A percentile compares a stretch with the other conserved stretches of the same genome.
These are phyloP conservation scores for Limonomyces culmigenus DNA, from an alignment of 1,284 basidiomycete genomes.

Conservation along the genomic window DNA sequence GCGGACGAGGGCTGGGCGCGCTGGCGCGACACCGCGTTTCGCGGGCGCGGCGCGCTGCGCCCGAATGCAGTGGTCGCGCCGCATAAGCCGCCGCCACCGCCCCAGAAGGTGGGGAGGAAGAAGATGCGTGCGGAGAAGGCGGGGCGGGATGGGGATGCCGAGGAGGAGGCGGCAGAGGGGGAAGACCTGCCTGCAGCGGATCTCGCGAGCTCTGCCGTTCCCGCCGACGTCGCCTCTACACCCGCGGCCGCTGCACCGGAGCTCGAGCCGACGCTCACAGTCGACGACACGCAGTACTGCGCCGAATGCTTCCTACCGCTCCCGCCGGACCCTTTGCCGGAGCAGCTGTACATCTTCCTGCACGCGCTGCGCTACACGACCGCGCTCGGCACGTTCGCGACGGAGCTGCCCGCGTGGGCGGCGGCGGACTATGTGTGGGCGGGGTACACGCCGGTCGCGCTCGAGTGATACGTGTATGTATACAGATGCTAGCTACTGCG, in stretches of 20 bases:
- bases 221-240: not conserved
- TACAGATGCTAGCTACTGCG: not conserved
- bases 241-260: conserved; percentile 10
- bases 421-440: conserved; percentile 47
- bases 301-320: conserved; percentile 79
- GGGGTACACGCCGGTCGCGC: no score
- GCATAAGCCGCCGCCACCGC: no score
- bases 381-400: conserved; percentile 57
- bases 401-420: conserved; percentile 62
- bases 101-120: conserved; percentile 33
- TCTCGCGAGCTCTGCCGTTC: conserved; percentile 11
- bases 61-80: conserved; percentile 31
- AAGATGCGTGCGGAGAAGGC: not conserved
- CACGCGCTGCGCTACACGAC: conserved; percentile 78
- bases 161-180: conserved; percentile 1
- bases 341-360: conserved; percentile 84
- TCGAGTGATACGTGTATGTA: not conserved
- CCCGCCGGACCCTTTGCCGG: conserved; percentile 80
- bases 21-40: conserved; percentile 73
- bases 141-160: not conserved
- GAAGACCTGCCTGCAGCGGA: conserved; percentile 14
- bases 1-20: conserved; percentile 86
- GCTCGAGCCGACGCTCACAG: conserved; percentile 8
- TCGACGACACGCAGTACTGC: conserved; percentile 49
- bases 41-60: conserved; percentile 42